Percentiles rank a stretch among this genome's conserved stretches.
Evolutionary conservation across 495 filamentous ascomycete genomes (phyloP).

Genomic region (Neurospora hispaniola): DNA sequence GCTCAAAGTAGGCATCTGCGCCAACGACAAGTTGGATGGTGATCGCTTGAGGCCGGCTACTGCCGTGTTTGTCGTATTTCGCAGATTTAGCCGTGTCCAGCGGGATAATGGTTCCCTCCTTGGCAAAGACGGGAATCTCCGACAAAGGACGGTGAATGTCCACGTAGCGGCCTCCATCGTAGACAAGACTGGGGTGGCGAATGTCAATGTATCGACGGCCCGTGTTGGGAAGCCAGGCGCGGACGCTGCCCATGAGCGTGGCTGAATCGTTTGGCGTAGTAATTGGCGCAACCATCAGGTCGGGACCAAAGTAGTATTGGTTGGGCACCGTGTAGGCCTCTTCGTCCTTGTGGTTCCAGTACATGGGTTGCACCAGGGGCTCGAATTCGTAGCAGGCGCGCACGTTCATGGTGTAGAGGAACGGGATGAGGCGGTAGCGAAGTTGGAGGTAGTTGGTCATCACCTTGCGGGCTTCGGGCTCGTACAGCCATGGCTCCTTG

Average conservation of each 20-base stretch:
- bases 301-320: slow-evolving; percentile 44
- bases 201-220: slow-evolving; percentile 38
- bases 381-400: slow-evolving; percentile 29
- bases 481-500: slow-evolving; percentile 49
- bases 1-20: slow-evolving; percentile 32
- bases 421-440: slow-evolving; percentile 45
- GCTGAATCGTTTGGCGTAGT: slow-evolving; percentile 24
- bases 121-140: slow-evolving; percentile 39
- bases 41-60: slow-evolving; percentile 26
- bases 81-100: slow-evolving; percentile 27
- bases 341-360: slow-evolving; percentile 43
- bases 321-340: slow-evolving; percentile 42
- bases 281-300: slow-evolving; percentile 44
- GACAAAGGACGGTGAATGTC: slow-evolving; percentile 32
- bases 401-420: slow-evolving; percentile 47
- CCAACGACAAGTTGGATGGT: slow-evolving; percentile 44
- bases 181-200: slow-evolving; percentile 36
- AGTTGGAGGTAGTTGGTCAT: slow-evolving; percentile 39
- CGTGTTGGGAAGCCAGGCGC: slow-evolving; percentile 39
- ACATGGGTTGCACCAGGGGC: slow-evolving; percentile 47
- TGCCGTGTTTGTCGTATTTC: slow-evolving; percentile 23
- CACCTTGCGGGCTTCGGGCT: slow-evolving; percentile 23
- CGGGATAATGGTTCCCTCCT: slow-evolving; percentile 45
- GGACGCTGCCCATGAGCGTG: slow-evolving; percentile 28
- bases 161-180: slow-evolving; percentile 40